Evolutionary conservation across 345 rosid species (phyloP).

Genomic region (Eucalyptus erythrocorys): DNA sequence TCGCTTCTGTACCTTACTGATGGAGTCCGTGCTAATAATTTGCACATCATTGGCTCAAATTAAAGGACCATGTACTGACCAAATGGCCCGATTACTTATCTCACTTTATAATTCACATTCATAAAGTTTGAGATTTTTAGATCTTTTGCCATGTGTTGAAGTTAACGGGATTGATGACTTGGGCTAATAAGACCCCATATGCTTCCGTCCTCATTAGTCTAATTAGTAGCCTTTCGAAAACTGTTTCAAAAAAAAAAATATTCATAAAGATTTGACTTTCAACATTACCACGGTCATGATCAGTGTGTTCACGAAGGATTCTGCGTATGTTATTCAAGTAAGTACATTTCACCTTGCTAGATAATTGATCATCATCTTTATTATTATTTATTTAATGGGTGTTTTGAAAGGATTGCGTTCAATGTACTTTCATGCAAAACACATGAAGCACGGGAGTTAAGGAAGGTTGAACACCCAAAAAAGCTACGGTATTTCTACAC

Average conservation of each 20-base stretch:
- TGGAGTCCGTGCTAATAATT: background rate
- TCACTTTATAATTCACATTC: background rate
- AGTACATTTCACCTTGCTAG: background rate
- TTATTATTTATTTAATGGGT: background rate
- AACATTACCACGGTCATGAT: rapidly evolving
- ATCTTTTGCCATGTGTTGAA: background rate
- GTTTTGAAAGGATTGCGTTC: background rate
- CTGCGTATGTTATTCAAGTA: rapidly evolving
- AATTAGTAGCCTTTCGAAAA: background rate
- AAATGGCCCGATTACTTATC: no score
- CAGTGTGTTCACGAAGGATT: rapidly evolving
- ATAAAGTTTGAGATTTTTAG: background rate
- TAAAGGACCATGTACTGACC: no score
- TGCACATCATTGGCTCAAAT: background rate
- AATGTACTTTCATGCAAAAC: background rate
- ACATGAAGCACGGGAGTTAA: background rate
- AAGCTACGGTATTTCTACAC: background rate
- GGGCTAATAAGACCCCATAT: rapidly evolving
- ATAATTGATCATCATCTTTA: background rate
- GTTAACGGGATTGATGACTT: background rate
- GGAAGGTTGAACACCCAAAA: background rate
- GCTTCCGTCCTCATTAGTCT: rapidly evolving
- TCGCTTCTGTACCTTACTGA: background rate
- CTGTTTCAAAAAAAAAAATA: rapidly evolving
- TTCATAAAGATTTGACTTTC: rapidly evolving